These are phyloP conservation scores for Colletotrichum scovillei DNA, from an alignment of 2,329 filamentous ascomycete species.

Conservation along the genomic window DNA sequence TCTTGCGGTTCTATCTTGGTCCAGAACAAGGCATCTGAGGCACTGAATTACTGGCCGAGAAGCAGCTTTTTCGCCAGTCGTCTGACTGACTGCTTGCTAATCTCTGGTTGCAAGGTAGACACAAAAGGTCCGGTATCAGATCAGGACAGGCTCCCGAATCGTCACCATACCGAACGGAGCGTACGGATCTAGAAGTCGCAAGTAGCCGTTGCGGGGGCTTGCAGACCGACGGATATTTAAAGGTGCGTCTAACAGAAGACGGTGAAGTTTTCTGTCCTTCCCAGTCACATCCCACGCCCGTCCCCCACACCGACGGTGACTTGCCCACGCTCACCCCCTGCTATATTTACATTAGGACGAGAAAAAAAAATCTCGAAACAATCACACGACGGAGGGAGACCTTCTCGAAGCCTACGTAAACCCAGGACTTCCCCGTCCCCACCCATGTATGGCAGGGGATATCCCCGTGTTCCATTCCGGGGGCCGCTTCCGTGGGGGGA, in stretches of 20 bases:
- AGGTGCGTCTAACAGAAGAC: not conserved
- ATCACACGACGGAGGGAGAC: not conserved
- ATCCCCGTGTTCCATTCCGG: not conserved
- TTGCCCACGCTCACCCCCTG: not conserved
- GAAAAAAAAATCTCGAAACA: not conserved
- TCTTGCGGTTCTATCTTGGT: not conserved
- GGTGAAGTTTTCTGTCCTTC: not conserved
- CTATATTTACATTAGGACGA: not conserved
- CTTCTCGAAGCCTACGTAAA: slow-evolving; percentile 17
- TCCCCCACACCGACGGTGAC: not conserved
- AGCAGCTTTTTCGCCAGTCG: not conserved
- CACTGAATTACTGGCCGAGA: not conserved
- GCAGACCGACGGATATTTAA: not conserved
- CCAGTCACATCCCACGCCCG: not conserved
- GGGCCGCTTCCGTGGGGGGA: slow-evolving; percentile 2
- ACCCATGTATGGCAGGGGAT: not conserved
- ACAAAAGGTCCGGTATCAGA: no score
- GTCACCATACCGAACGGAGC: no score
- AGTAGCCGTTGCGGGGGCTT: no score
- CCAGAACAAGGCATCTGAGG: not conserved
- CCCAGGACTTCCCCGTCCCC: not conserved
- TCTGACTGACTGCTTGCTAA: not conserved
- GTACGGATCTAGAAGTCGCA: no score
- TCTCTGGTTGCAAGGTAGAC: no score
- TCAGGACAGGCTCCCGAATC: no score